Evolutionary conservation across 2,329 filamentous ascomycete genomes (phyloP).

Genomic region (Sclerotinia glacialis): DNA sequence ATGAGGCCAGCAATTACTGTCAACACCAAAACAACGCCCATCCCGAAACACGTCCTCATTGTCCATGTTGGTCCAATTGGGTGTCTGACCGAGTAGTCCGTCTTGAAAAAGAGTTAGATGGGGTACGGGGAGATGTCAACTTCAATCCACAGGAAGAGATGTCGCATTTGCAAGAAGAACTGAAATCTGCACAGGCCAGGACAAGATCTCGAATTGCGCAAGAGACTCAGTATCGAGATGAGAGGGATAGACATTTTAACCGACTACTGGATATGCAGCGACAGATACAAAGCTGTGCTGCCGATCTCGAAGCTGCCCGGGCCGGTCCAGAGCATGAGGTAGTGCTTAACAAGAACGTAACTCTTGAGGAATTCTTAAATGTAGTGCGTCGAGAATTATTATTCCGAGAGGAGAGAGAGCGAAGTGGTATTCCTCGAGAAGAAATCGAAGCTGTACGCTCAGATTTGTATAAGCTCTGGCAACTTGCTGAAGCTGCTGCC

Average conservation of each 20-base stretch:
- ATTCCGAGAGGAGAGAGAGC: background rate
- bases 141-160: background rate
- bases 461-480: slow-evolving; percentile 14
- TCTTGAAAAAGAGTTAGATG: background rate
- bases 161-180: background rate
- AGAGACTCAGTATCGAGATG: slow-evolving; percentile 12
- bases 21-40: background rate
- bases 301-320: slow-evolving; percentile 13
- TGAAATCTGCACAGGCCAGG: slow-evolving; percentile 1
- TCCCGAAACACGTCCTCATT: background rate
- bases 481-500: slow-evolving; percentile 11
- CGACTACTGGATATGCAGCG: slow-evolving; percentile 15
- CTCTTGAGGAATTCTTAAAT: slow-evolving; percentile 13
- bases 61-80: slow-evolving; percentile 13
- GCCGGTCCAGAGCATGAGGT: background rate
- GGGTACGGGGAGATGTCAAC: background rate
- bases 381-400: slow-evolving; percentile 12
- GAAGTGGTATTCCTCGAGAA: background rate
- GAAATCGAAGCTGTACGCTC: slow-evolving; percentile 5
- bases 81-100: background rate
- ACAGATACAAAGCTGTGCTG: slow-evolving; percentile 12
- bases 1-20: background rate
- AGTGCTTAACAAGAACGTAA: background rate
- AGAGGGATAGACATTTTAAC: slow-evolving; percentile 19
- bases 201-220: slow-evolving; percentile 7